A percentile compares a stretch with the other conserved stretches of the same genome.
Evolutionary conservation across 2,329 filamentous ascomycete species (phyloP).

Genomic region (Sclerotinia minor): DNA sequence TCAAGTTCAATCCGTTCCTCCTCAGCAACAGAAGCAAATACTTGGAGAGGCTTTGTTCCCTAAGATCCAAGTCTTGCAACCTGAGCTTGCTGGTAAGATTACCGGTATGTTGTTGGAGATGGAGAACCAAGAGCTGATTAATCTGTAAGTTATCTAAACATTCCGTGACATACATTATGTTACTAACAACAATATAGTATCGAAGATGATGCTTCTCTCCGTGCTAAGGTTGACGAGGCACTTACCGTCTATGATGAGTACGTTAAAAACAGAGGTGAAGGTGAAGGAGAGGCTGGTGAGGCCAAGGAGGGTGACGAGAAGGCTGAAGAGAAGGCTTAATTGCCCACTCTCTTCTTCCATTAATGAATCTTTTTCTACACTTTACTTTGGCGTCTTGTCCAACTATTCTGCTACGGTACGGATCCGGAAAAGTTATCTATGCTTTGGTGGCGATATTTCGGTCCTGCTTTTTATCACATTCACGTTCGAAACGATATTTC

Average conservation of each 20-base stretch:
- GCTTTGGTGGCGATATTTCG: slow-evolving; percentile 32
- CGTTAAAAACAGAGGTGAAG: slow-evolving; percentile 64
- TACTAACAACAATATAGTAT: slow-evolving; percentile 58
- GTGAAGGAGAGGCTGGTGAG: slow-evolving; percentile 43
- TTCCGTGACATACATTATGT: neutral
- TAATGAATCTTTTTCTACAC: slow-evolving; percentile 32
- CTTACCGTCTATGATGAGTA: slow-evolving; percentile 98
- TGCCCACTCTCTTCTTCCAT: slow-evolving; percentile 39
- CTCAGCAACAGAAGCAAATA: slow-evolving; percentile 95
- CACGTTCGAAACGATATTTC: slow-evolving; percentile 23
- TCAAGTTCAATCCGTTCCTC: slow-evolving; percentile 56
- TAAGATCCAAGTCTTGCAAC: slow-evolving; percentile 94
- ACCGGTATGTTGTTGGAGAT: slow-evolving; percentile 99
- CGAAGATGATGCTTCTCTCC: slow-evolving; percentile 83
- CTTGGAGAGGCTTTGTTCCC: slow-evolving; percentile 97
- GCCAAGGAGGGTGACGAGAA: slow-evolving; percentile 51
- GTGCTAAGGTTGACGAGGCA: slow-evolving; percentile 95
- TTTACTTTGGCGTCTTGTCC: slow-evolving; percentile 38
- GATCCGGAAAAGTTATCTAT: slow-evolving; percentile 42
- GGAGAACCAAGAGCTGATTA: slow-evolving; percentile 92
- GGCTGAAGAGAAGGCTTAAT: slow-evolving; percentile 54
- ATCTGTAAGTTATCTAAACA: slow-evolving; percentile 70
- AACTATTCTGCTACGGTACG: slow-evolving; percentile 36
- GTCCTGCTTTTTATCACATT: slow-evolving; percentile 29
- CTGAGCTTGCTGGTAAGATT: slow-evolving; percentile 96